These are phyloP conservation scores for Psilocybe tampanensis DNA, from an alignment of 768 basidiomycete species.

Conservation along the genomic window DNA sequence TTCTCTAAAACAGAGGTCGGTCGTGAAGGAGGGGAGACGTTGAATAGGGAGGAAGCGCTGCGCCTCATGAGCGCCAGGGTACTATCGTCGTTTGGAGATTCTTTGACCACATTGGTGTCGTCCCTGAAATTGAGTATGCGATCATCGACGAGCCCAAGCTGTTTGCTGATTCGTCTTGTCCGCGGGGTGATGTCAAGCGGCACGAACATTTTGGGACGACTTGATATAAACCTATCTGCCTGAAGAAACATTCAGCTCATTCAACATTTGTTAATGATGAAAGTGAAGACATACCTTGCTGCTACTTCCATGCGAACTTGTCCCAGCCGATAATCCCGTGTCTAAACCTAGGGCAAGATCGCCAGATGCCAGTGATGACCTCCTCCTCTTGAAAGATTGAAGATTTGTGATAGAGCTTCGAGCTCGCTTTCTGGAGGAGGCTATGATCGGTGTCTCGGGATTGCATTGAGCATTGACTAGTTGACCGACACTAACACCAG, in stretches of 20 bases:
- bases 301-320: slow-evolving; percentile 4
- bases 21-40: slow-evolving; percentile 25
- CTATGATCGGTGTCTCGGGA: slow-evolving; percentile 18
- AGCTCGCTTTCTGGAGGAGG: slow-evolving; percentile 14
- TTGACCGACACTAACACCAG: not conserved
- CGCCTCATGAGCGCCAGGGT: slow-evolving; percentile 51
- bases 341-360: slow-evolving; percentile 17
- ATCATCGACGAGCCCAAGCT: slow-evolving; percentile 61
- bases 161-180: slow-evolving; percentile 64
- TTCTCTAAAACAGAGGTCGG: slow-evolving; percentile 60
- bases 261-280: too few relatives aligned
- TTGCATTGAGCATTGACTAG: slow-evolving; percentile 16
- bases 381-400: slow-evolving; percentile 24
- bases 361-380: slow-evolving; percentile 18
- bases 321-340: slow-evolving; percentile 3
- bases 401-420: slow-evolving; percentile 27
- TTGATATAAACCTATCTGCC: slow-evolving; percentile 66
- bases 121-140: slow-evolving; percentile 57
- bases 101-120: slow-evolving; percentile 20
- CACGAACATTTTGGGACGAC: slow-evolving; percentile 48
- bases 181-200: slow-evolving; percentile 68
- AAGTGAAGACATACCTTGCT: slow-evolving; percentile 13
- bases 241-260: slow-evolving; percentile 19
- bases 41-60: slow-evolving; percentile 55
- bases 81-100: slow-evolving; percentile 34